These are phyloP conservation scores for Lipomyces yarrowii DNA, from an alignment of 1,139 yeast species.

Conservation along the genomic window DNA sequence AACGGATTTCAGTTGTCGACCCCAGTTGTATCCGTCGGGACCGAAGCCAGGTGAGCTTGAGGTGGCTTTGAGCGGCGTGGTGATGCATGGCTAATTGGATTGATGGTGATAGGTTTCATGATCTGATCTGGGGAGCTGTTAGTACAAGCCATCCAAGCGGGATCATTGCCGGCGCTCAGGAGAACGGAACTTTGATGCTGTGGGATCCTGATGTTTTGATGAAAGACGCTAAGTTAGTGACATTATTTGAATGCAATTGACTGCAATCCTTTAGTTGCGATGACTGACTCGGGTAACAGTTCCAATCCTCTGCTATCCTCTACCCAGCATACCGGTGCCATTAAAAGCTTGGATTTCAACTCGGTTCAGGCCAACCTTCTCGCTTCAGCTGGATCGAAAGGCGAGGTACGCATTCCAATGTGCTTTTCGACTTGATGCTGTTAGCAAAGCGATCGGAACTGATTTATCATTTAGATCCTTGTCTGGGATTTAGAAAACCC, in stretches of 20 bases:
- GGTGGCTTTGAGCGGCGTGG: background rate
- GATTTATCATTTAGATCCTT: slow-evolving; percentile 23
- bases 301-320: slow-evolving; percentile 41
- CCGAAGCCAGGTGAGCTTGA: slow-evolving; percentile 44
- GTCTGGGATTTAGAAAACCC: slow-evolving; percentile 80
- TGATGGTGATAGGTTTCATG: slow-evolving; percentile 58
- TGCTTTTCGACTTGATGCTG: background rate
- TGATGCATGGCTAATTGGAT: slow-evolving; percentile 24
- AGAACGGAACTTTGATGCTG: slow-evolving; percentile 75
- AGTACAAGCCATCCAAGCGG: slow-evolving; percentile 58
- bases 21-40: slow-evolving; percentile 61
- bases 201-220: slow-evolving; percentile 59
- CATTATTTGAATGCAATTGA: background rate
- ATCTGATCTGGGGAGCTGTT: slow-evolving; percentile 82
- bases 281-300: slow-evolving; percentile 41
- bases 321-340: slow-evolving; percentile 68
- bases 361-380: slow-evolving; percentile 70
- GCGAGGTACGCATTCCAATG: slow-evolving; percentile 51
- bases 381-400: slow-evolving; percentile 85
- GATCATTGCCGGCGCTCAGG: slow-evolving; percentile 85
- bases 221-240: slow-evolving; percentile 44
- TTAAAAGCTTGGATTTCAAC: slow-evolving; percentile 75
- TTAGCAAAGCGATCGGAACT: background rate
- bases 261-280: slow-evolving; percentile 15
- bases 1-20: slow-evolving; percentile 40